Conservation (phyloP, 1,284 basidiomycete species). For the Trichosporon coremiiforme region DNA sequence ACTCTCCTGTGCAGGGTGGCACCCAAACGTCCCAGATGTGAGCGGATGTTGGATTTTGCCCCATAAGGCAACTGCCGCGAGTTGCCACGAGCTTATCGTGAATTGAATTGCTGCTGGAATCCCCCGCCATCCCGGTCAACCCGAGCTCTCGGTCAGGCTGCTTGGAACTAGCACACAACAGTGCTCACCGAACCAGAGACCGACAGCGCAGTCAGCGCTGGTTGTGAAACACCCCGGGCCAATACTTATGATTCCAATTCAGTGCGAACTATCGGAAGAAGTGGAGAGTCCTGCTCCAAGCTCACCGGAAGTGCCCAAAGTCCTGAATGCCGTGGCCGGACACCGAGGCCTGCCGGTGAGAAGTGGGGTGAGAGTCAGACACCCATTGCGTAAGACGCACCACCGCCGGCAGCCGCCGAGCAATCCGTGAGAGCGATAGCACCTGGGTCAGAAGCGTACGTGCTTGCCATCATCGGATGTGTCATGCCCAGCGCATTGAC, state of each 20-base stretch:
- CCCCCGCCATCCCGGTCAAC: background rate
- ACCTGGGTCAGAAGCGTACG: background rate
- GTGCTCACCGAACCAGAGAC: background rate
- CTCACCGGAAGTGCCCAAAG: background rate
- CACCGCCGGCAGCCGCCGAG: background rate
- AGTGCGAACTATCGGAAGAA: background rate
- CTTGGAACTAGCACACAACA: background rate
- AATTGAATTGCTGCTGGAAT: slow-evolving; percentile 5
- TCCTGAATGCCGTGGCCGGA: background rate
- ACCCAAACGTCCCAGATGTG: background rate
- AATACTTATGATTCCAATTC: background rate
- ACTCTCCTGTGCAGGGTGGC: background rate
- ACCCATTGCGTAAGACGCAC: background rate
- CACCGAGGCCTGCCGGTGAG: background rate
- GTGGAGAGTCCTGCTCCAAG: background rate
- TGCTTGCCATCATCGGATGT: background rate
- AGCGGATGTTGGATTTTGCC: background rate
- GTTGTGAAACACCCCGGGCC: background rate
- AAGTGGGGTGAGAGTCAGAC: background rate
- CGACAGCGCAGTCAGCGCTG: background rate
- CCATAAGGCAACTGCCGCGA: background rate
- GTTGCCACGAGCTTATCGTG: slow-evolving; percentile 11
- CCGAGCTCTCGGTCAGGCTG: background rate
- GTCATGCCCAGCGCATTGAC: background rate
- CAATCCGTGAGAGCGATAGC: background rate